Percentiles rank a stretch among this genome's conserved stretches.
Evolutionary conservation across 345 rosid genomes (phyloP).

Genomic region (Lenwebbia sp.): DNA sequence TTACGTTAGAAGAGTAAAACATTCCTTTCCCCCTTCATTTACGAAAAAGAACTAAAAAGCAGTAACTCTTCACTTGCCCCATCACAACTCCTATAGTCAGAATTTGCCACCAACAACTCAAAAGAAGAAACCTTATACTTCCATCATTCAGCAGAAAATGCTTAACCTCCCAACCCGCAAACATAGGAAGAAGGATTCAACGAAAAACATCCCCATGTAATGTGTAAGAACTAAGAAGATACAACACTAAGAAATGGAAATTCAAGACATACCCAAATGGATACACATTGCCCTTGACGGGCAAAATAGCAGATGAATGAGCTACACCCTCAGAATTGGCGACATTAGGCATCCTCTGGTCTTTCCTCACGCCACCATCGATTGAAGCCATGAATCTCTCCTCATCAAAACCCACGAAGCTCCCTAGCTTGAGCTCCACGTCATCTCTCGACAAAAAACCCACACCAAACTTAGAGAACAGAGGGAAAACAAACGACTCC

Average conservation of each 20-base stretch:
- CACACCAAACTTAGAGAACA: conserved; percentile 47
- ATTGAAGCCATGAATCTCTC: conserved; percentile 15
- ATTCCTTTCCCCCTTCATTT: not conserved
- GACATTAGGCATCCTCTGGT: conserved; percentile 15
- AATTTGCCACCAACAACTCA: not conserved
- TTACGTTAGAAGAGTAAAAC: not conserved
- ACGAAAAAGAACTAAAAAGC: not conserved
- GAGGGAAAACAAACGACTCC: conserved; percentile 55
- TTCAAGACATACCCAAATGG: conserved; percentile 66
- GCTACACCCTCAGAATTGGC: conserved; percentile 19
- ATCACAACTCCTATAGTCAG: not conserved
- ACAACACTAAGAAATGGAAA: not conserved
- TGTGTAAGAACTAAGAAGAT: not conserved
- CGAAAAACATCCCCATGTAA: not conserved
- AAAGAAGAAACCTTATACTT: not conserved
- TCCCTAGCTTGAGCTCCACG: conserved; percentile 32
- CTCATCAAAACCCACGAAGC: conserved; percentile 25
- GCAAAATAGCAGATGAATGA: conserved; percentile 57
- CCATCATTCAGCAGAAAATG: not conserved
- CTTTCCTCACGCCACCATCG: conserved; percentile 15
- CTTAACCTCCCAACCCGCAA: not conserved
- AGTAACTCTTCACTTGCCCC: not conserved
- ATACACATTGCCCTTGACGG: conserved; percentile 65
- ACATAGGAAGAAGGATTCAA: not conserved
- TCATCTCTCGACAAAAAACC: conserved; percentile 23